These are phyloP conservation scores for Tolypocladium endophyticum DNA, from an alignment of 2,329 filamentous ascomycete genomes.

Conservation along the genomic window DNA sequence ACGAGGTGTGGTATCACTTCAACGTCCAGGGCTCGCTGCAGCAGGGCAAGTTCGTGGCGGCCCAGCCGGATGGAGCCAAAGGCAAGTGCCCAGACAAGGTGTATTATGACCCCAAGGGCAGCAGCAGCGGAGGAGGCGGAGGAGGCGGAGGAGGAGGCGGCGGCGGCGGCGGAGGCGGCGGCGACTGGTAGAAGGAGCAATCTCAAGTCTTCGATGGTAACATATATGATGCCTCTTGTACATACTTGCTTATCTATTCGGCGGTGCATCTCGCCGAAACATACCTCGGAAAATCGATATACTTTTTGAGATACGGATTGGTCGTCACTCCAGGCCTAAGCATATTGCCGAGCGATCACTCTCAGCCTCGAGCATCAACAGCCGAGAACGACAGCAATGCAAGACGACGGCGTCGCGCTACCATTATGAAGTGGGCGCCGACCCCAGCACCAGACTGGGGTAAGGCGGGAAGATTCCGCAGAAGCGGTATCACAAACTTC, in stretches of 20 bases:
- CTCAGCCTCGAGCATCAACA: background rate
- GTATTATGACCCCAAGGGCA: conserved; percentile 37
- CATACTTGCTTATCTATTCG: no score
- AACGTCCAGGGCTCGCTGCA: conserved; percentile 47
- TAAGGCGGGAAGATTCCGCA: background rate
- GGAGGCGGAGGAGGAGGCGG: no score
- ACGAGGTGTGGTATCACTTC: conserved; percentile 55
- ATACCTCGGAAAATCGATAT: no score
- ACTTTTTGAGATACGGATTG: background rate
- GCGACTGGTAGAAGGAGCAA: no score
- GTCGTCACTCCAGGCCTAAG: background rate
- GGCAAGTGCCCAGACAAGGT: conserved; percentile 56
- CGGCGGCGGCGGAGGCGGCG: no score
- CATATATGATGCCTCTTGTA: no score
- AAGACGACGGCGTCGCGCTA: background rate
- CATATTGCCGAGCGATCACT: background rate
- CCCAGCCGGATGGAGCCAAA: conserved; percentile 42
- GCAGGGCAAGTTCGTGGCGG: conserved; percentile 47
- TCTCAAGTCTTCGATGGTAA: no score
- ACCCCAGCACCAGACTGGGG: background rate
- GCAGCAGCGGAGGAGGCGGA: background rate
- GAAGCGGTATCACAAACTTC: no score
- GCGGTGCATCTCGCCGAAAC: no score
- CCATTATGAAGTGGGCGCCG: background rate
- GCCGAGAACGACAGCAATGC: background rate